Conservation (phyloP, 495 filamentous ascomycete genomes). For the Penicillium ochrochloron region DNA sequence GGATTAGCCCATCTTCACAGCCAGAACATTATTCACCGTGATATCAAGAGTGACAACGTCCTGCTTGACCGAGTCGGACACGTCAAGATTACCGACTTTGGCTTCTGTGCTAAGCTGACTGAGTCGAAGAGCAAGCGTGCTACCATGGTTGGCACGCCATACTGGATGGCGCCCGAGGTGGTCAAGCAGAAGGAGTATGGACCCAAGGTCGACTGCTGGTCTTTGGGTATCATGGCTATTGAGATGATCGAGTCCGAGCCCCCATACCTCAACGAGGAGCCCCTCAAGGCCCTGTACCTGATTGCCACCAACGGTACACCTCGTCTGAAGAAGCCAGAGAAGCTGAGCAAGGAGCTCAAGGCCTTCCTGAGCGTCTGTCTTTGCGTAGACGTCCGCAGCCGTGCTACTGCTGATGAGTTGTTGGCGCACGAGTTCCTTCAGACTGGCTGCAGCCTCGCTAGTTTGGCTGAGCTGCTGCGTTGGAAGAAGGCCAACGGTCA, state of each 20-base stretch:
- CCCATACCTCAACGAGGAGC: slow-evolving; percentile 96
- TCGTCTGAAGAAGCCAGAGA: slow-evolving; percentile 94
- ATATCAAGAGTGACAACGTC: slow-evolving; percentile 99
- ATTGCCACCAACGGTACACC: slow-evolving; percentile 98
- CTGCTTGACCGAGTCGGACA: slow-evolving; percentile 90
- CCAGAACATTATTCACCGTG: slow-evolving; percentile 97
- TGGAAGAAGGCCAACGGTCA: slow-evolving; percentile 59
- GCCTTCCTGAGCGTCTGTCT: slow-evolving; percentile 93
- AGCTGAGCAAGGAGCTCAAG: slow-evolving; percentile 94
- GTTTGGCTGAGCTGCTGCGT: slow-evolving; percentile 81
- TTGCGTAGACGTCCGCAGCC: slow-evolving; percentile 93
- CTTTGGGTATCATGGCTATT: slow-evolving; percentile 98
- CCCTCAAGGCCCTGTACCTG: slow-evolving; percentile 91
- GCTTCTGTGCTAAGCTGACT: slow-evolving; percentile 98
- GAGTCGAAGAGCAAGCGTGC: slow-evolving; percentile 96
- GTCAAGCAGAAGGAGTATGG: slow-evolving; percentile 99
- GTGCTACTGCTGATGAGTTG: slow-evolving; percentile 88
- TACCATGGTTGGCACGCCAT: slow-evolving; percentile 98
- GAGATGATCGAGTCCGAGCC: slow-evolving; percentile 99
- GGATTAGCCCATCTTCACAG: slow-evolving; percentile 91
- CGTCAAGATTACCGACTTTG: slow-evolving; percentile 99
- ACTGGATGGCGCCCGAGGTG: slow-evolving; percentile 99
- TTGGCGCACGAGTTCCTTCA: slow-evolving; percentile 79
- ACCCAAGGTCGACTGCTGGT: slow-evolving; percentile 98
- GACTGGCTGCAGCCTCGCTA: slow-evolving; percentile 69